Evolutionary conservation across 2,329 filamentous ascomycete genomes (phyloP).

Genomic region (Xylariaceae sp.): DNA sequence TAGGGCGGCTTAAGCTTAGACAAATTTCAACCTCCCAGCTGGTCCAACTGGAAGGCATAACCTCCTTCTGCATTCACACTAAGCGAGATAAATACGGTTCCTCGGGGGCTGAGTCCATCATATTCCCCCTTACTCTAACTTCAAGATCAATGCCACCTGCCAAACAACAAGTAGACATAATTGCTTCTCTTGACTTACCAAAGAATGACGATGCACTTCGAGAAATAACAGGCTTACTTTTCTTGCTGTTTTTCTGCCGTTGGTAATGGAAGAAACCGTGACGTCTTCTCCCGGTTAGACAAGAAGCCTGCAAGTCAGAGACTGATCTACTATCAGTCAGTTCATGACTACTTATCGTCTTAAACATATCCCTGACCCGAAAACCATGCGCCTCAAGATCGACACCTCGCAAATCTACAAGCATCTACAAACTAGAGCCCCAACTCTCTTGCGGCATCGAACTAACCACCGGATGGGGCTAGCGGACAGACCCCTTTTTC

Average conservation of each 20-base stretch:
- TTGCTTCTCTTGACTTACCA: no score
- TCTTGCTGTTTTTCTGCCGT: not conserved
- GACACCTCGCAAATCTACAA: not conserved
- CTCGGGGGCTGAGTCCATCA: no score
- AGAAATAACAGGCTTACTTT: no score
- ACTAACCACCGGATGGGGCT: not conserved
- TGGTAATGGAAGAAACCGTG: not conserved
- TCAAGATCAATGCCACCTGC: no score
- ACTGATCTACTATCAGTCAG: not conserved
- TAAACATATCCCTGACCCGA: not conserved
- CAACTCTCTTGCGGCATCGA: not conserved
- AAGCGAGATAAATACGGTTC: no score
- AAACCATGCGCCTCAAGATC: not conserved
- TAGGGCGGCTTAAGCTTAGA: not conserved
- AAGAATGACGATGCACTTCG: no score
- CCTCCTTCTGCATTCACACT: no score
- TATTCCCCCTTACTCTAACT: no score
- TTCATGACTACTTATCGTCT: not conserved
- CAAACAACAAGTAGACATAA: no score
- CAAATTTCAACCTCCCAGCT: not conserved
- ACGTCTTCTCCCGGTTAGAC: not conserved
- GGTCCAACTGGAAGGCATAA: no score
- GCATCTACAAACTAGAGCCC: no score
- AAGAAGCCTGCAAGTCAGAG: not conserved
- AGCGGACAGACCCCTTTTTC: not conserved